These are phyloP conservation scores for Cyberlindnera petersonii DNA, from an alignment of 805 yeast species.

Conservation along the genomic window DNA sequence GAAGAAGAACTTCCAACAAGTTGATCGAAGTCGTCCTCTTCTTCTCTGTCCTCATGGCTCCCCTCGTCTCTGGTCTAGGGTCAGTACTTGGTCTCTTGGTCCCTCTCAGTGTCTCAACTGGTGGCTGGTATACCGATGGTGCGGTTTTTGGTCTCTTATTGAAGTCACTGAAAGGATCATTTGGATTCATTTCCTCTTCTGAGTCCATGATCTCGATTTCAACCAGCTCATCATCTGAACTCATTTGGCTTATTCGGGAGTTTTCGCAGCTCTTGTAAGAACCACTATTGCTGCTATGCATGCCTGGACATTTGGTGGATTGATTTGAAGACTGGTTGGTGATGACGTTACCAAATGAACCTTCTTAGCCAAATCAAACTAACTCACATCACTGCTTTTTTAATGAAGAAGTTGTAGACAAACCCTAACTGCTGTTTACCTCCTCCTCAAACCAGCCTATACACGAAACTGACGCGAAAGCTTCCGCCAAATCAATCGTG, in stretches of 20 bases:
- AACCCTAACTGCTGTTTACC: no score
- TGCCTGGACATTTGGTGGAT: no score
- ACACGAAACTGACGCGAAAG: no score
- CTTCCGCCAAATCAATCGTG: no score
- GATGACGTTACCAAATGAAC: no score
- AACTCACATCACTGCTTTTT: no score
- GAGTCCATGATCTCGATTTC: constrained; percentile 20
- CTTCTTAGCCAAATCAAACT: no score
- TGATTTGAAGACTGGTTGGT: no score
- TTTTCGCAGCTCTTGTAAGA: not conserved
- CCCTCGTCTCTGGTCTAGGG: not conserved
- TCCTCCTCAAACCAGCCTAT: no score
- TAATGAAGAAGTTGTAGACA: no score
- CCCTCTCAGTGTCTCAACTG: not conserved
- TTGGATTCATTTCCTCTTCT: constrained; percentile 17
- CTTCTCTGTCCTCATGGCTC: no score
- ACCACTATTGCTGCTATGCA: not conserved
- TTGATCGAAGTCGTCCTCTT: not conserved
- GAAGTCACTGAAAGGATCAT: constrained; percentile 16
- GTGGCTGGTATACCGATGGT: not conserved
- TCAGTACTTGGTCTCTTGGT: constrained; percentile 9
- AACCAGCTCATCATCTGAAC: constrained; percentile 9
- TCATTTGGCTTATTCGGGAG: not conserved
- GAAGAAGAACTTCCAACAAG: constrained; percentile 8
- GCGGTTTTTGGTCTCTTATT: constrained; percentile 6